Percentiles rank a stretch among this genome's conserved stretches.
Conservation (phyloP, 2,329 filamentous ascomycete species). For the Cercospora sp. region DNA sequence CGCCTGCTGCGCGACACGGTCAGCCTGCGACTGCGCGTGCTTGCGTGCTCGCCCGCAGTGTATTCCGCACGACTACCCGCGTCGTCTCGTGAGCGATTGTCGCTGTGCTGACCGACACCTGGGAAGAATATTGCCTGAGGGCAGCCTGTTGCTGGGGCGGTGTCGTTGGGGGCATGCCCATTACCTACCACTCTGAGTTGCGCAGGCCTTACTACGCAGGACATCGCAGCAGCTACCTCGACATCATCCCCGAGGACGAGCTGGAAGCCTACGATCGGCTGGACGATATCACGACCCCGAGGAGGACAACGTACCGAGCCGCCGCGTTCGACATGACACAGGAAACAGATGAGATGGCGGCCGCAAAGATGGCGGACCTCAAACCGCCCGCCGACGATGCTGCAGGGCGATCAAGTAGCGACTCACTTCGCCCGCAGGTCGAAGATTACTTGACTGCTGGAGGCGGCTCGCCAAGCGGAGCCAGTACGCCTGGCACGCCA, state of each 20-base stretch:
- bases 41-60: not conserved
- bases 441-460: constrained; percentile 41
- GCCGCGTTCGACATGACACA: constrained; percentile 17
- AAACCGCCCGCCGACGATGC: constrained; percentile 23
- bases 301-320: not conserved
- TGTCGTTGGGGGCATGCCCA: constrained; percentile 18
- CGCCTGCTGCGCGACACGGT: not conserved
- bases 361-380: constrained; percentile 33
- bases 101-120: not conserved
- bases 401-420: constrained; percentile 21
- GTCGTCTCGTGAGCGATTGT: not conserved
- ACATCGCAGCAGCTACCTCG: constrained; percentile 33
- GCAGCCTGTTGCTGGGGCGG: not conserved
- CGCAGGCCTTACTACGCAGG: constrained; percentile 33
- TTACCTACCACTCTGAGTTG: constrained; percentile 25
- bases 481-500: constrained; percentile 42
- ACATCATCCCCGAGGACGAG: constrained; percentile 35
- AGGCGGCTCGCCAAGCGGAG: constrained; percentile 40
- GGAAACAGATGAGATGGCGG: constrained; percentile 36
- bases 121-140: not conserved
- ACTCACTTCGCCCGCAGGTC: constrained; percentile 20
- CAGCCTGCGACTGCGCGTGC: not conserved
- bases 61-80: not conserved
- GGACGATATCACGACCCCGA: constrained; percentile 30
- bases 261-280: constrained; percentile 32